Conservation (phyloP, 164 flowering plant species). For the Vitis labrusca region DNA sequence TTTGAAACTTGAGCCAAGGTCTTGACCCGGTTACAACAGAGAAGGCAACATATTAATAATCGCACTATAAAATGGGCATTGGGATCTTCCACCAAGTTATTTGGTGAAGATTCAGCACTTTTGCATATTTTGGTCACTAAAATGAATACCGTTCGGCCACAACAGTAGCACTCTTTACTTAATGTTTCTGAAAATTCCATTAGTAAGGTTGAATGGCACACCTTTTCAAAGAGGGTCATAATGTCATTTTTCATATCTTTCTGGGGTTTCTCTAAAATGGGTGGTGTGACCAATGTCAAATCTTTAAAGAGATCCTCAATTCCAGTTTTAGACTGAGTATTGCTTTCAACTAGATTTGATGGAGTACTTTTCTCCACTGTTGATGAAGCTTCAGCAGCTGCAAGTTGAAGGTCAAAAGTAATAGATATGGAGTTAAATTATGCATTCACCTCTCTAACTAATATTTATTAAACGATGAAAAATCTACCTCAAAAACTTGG, state of each 20-base stretch:
- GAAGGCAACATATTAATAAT: background rate
- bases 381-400: slow-evolving; percentile 16
- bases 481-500: background rate
- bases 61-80: background rate
- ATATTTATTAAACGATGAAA: background rate
- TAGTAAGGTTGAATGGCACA: background rate
- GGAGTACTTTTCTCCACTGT: slow-evolving; percentile 6
- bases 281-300: slow-evolving; percentile 8
- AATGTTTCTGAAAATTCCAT: background rate
- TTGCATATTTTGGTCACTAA: too few relatives aligned
- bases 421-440: background rate
- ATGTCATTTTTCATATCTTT: slow-evolving; percentile 27
- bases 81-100: background rate
- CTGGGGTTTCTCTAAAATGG: slow-evolving; percentile 11
- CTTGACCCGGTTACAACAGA: background rate
- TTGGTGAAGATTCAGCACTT: background rate
- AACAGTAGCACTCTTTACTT: too few relatives aligned
- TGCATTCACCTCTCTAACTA: background rate
- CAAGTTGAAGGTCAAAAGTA: slow-evolving; percentile 4
- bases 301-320: slow-evolving; percentile 19
- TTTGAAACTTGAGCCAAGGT: background rate
- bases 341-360: background rate
- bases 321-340: slow-evolving; percentile 10
- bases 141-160: too few relatives aligned
- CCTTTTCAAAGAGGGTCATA: slow-evolving; percentile 31